Evolutionary conservation across 1,284 basidiomycete species (phyloP).

Genomic region (Cryptococcus sp.): DNA sequence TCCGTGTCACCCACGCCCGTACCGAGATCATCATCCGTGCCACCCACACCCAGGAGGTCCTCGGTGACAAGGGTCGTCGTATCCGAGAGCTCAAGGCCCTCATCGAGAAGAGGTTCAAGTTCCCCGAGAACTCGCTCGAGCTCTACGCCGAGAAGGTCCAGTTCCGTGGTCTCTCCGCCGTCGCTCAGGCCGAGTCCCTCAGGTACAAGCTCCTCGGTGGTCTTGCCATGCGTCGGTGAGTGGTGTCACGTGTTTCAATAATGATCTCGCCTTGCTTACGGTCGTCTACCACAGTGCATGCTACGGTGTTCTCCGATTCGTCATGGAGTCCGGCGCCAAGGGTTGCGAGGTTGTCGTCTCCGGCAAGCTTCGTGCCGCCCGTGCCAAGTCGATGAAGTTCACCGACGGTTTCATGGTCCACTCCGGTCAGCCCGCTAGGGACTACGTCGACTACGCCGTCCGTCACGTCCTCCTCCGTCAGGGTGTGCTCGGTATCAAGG

Average conservation of each 20-base stretch:
- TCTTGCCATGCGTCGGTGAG: slow-evolving; percentile 94
- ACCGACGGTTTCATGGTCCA: slow-evolving; percentile 99
- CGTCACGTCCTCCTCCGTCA: slow-evolving; percentile 98
- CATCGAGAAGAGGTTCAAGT: slow-evolving; percentile 99
- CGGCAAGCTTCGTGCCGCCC: slow-evolving; percentile 98
- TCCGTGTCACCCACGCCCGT: slow-evolving; percentile 98
- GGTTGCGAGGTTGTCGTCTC: slow-evolving; percentile 99
- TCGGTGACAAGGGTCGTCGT: slow-evolving; percentile 99
- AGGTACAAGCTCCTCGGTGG: slow-evolving; percentile 99
- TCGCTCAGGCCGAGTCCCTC: slow-evolving; percentile 98
- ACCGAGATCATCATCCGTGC: slow-evolving; percentile 99
- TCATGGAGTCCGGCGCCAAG: slow-evolving; percentile 99
- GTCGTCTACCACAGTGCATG: slow-evolving; percentile 90
- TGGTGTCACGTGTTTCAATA: slow-evolving; percentile 19
- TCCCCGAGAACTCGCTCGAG: slow-evolving; percentile 98
- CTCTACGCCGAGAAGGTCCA: slow-evolving; percentile 99
- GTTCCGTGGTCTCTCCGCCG: slow-evolving; percentile 96
- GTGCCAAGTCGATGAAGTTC: slow-evolving; percentile 99
- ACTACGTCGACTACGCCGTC: slow-evolving; percentile 98
- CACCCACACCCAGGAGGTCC: slow-evolving; percentile 99
- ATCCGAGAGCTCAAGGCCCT: slow-evolving; percentile 98
- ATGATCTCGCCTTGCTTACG: not conserved
- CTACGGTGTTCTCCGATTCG: slow-evolving; percentile 99
- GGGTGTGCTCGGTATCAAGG: slow-evolving; percentile 99
- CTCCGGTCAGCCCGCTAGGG: slow-evolving; percentile 96